phyloP scores from a whole-genome alignment of 164 flowering plant genomes.

The Protea cynaroides region DNA sequence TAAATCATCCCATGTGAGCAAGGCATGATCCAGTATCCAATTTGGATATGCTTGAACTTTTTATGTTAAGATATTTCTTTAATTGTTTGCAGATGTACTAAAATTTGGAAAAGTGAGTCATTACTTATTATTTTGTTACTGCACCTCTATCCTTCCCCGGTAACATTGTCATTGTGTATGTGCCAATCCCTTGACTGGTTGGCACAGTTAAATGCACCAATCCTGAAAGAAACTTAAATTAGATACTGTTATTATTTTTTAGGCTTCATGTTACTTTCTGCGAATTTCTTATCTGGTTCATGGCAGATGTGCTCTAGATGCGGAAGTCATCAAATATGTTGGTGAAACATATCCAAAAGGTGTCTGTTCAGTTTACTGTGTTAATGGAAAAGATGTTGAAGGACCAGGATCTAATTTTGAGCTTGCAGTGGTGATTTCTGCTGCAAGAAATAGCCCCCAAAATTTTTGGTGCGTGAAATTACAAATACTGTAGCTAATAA shows the following conservation, averaged over 20 bases:
- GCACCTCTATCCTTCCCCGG: not conserved
- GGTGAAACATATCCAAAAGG: slow-evolving; percentile 94
- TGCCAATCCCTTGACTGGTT: not conserved
- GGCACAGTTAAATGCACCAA: not conserved
- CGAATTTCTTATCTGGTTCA: slow-evolving; percentile 8
- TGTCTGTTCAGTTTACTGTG: slow-evolving; percentile 70
- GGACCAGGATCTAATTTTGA: slow-evolving; percentile 88
- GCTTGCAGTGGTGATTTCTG: slow-evolving; percentile 80
- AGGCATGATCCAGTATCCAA: too few relatives aligned
- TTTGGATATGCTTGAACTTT: too few relatives aligned
- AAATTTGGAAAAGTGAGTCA: too few relatives aligned
- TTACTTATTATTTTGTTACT: too few relatives aligned
- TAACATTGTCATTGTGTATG: not conserved
- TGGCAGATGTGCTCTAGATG: slow-evolving; percentile 80
- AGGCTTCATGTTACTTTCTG: not conserved
- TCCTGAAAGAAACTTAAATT: not conserved
- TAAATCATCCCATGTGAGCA: too few relatives aligned
- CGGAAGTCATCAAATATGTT: slow-evolving; percentile 71
- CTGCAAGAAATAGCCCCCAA: slow-evolving; percentile 81
- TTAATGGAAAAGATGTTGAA: slow-evolving; percentile 77
- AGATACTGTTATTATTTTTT: not conserved
- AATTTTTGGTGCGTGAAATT: slow-evolving; percentile 76
- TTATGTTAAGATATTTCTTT: too few relatives aligned
- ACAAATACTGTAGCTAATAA: not conserved
- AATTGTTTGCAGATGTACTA: too few relatives aligned